These are phyloP conservation scores for Dendrobium nobile DNA, from an alignment of 106 monocot genomes.

Conservation along the genomic window DNA sequence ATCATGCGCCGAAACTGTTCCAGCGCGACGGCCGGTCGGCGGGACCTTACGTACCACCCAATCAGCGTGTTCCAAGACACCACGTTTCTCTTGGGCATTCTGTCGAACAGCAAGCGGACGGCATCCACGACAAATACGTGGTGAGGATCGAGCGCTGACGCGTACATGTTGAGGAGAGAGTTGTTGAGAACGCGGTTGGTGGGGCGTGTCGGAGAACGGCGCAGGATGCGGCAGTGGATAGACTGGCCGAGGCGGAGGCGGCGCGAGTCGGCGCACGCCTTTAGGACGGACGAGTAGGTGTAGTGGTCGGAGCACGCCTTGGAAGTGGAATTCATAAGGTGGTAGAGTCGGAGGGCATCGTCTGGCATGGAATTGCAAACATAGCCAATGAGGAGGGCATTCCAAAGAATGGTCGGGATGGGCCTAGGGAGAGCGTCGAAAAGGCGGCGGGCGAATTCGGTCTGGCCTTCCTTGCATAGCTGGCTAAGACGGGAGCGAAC, in stretches of 20 bases:
- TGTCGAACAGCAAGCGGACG: conserved; percentile 49
- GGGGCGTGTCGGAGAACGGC: conserved; percentile 15
- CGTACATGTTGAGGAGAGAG: conserved; percentile 85
- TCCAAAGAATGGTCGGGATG: conserved; percentile 60
- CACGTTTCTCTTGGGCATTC: conserved; percentile 68
- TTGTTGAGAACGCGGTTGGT: conserved; percentile 57
- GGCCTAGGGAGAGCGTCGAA: conserved; percentile 58
- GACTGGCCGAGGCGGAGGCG: conserved; percentile 54
- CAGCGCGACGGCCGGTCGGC: conserved; percentile 30
- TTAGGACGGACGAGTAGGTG: conserved; percentile 80
- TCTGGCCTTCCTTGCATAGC: conserved; percentile 53
- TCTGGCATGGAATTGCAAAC: conserved; percentile 63
- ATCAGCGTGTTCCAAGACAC: conserved; percentile 89
- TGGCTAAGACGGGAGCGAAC: conserved; percentile 37
- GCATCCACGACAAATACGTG: not conserved
- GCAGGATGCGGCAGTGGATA: conserved; percentile 66
- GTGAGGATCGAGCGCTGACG: conserved; percentile 11
- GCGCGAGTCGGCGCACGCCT: conserved; percentile 54
- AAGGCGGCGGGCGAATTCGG: conserved; percentile 57
- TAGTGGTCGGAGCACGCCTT: conserved; percentile 42
- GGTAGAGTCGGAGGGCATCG: conserved; percentile 64
- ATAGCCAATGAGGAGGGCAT: conserved; percentile 85
- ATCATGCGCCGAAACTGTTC: conserved; percentile 45
- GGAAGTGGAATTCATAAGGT: conserved; percentile 32
- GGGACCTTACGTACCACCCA: conserved; percentile 41